These are phyloP conservation scores for Platanthera zijinensis DNA, from an alignment of 106 monocot species.

Conservation along the genomic window DNA sequence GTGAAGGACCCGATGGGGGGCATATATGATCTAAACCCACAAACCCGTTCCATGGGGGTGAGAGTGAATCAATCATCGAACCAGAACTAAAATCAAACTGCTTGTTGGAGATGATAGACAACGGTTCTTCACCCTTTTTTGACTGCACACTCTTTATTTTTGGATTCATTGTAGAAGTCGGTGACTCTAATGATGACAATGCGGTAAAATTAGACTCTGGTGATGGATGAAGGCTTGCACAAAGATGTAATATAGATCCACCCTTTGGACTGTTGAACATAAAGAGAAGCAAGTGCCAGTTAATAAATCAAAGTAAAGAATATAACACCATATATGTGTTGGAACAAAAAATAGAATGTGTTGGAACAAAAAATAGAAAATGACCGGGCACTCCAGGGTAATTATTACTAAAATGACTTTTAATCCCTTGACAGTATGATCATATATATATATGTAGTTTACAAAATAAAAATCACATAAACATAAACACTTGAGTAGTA, in stretches of 20 bases:
- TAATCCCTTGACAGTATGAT: no score
- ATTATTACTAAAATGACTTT: no score
- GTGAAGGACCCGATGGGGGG: conserved; percentile 16
- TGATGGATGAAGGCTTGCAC: conserved; percentile 25
- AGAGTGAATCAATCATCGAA: conserved; percentile 18
- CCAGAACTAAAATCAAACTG: conserved; percentile 5
- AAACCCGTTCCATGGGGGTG: conserved; percentile 43
- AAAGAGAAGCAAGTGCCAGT: no score
- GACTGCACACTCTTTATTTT: background rate
- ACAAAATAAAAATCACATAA: no score
- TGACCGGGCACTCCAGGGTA: no score
- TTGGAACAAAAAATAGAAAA: background rate
- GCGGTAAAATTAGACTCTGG: conserved; percentile 27
- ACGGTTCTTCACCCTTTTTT: conserved; percentile 11
- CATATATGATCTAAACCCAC: conserved; percentile 26
- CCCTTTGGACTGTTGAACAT: conserved; percentile 17
- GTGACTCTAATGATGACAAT: conserved; percentile 12
- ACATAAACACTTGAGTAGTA: no score
- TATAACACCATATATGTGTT: background rate
- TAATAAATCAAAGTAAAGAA: no score
- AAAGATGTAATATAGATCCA: conserved; percentile 18
- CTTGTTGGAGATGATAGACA: conserved; percentile 5
- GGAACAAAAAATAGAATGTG: background rate
- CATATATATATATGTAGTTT: no score
- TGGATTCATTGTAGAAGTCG: conserved; percentile 21